These are phyloP conservation scores for Serpula lacrymans DNA, from an alignment of 768 basidiomycete genomes.

Conservation along the genomic window DNA sequence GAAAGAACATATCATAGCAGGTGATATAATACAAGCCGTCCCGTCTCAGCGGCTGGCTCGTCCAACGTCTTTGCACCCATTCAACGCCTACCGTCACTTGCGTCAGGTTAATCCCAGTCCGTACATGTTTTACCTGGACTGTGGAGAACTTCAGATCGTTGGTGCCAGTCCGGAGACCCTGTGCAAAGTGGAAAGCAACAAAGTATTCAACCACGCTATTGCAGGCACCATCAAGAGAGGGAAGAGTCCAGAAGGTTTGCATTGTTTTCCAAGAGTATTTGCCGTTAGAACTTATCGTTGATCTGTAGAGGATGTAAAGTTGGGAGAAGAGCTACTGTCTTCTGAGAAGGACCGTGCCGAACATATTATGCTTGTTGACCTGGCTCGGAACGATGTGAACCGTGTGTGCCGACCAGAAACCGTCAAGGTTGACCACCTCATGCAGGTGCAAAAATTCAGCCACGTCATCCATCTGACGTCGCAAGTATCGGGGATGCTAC, in stretches of 20 bases:
- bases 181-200: slow-evolving; percentile 89
- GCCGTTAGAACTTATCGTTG: slow-evolving; percentile 8
- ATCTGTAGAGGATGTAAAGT: slow-evolving; percentile 76
- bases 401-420: slow-evolving; percentile 93
- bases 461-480: slow-evolving; percentile 98
- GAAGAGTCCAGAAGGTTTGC: slow-evolving; percentile 76
- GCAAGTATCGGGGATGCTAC: slow-evolving; percentile 84
- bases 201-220: slow-evolving; percentile 96
- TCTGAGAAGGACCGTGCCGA: slow-evolving; percentile 97
- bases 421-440: slow-evolving; percentile 93
- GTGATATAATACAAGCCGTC: slow-evolving; percentile 98
- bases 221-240: slow-evolving; percentile 93
- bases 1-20: slow-evolving; percentile 92
- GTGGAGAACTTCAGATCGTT: slow-evolving; percentile 90
- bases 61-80: slow-evolving; percentile 87
- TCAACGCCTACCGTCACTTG: slow-evolving; percentile 93
- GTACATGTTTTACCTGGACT: slow-evolving; percentile 98
- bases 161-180: slow-evolving; percentile 97
- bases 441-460: slow-evolving; percentile 92
- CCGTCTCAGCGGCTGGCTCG: slow-evolving; percentile 89
- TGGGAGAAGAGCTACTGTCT: slow-evolving; percentile 69
- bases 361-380: slow-evolving; percentile 98
- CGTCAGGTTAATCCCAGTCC: slow-evolving; percentile 96
- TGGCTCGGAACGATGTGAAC: slow-evolving; percentile 98
- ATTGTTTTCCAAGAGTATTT: slow-evolving; percentile 2